Evolutionary conservation across 768 basidiomycete genomes (phyloP), one percentile per base, ranked within the genome.

Genomic region (Collybia mongolica): DNA sequence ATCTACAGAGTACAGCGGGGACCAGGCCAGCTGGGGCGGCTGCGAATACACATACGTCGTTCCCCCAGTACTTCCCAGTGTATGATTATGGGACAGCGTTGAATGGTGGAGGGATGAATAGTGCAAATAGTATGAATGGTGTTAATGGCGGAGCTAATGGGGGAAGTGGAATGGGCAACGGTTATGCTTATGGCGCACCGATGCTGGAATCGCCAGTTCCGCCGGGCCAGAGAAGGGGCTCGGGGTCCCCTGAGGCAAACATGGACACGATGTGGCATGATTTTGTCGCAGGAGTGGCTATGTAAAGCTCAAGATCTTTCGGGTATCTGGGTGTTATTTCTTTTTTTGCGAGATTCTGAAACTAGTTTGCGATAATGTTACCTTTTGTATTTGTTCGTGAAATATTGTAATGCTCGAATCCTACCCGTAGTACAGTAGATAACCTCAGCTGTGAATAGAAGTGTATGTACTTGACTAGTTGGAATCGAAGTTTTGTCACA

Each of bases 61-160:
- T 83, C 68, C 87, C 86, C 12, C 80, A 76, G 59, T 89, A 88
- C 58, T 88, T 90, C 75, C 77, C 85, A 1, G 86, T 88, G 26
- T 88, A 85, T 56, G 87, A 88, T 62, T 88, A 89, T 61, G 77
- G 73, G 18, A 66, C 73, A 55, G 67, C 63, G 38, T 62, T 65
- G 56, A 51, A 64, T 59, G 52, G 53, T 36, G 51, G 49, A 54
- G 56, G 9, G 58, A 45, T 39, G 46, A 52, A 28, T 42, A 44
- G 38, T 28, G 3, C 32, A 12, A 32, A 32, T 32, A 48, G 39
- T 37, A 50, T 46, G 44, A 46, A 46, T 19, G 29, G 35, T 26
- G 37, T 23, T 23, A 50, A 32, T 9, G 41, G 24, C 24, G 24
- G 24, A 26, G 7, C 39, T 0, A 50, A 24, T 45, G 49, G 49